phyloP scores from a whole-genome alignment of 257 asterid species.

The Lycium ferocissimum region DNA sequence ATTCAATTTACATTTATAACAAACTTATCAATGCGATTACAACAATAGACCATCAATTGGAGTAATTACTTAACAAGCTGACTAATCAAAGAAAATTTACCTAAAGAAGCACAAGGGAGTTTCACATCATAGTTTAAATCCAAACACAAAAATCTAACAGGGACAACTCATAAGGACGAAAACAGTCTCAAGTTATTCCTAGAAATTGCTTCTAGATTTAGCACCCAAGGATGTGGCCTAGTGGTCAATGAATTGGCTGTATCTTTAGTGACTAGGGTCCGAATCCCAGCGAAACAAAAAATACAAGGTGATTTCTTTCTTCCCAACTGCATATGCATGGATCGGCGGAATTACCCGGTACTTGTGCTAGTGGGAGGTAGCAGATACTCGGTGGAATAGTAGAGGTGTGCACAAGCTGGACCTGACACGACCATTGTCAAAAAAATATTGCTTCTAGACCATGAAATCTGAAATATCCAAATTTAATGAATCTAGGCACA shows the following conservation, averaged over 20 bases:
- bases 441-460: background rate
- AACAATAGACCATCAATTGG: conserved; percentile 3
- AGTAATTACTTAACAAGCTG: background rate
- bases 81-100: background rate
- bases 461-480: background rate
- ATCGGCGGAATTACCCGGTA: background rate
- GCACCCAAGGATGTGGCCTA: background rate
- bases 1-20: background rate
- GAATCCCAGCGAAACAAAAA: background rate
- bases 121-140: background rate
- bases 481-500: background rate
- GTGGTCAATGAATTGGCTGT: background rate
- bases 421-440: background rate
- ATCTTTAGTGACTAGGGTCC: background rate
- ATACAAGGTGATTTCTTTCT: background rate
- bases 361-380: background rate
- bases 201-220: background rate
- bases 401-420: background rate
- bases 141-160: background rate
- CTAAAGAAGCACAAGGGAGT: background rate
- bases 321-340: too few relatives aligned
- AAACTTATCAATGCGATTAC: background rate
- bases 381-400: background rate
- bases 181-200: background rate
- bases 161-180: background rate